These are phyloP conservation scores for Pluteus cervinus DNA, from an alignment of 768 basidiomycete genomes.

Conservation along the genomic window DNA sequence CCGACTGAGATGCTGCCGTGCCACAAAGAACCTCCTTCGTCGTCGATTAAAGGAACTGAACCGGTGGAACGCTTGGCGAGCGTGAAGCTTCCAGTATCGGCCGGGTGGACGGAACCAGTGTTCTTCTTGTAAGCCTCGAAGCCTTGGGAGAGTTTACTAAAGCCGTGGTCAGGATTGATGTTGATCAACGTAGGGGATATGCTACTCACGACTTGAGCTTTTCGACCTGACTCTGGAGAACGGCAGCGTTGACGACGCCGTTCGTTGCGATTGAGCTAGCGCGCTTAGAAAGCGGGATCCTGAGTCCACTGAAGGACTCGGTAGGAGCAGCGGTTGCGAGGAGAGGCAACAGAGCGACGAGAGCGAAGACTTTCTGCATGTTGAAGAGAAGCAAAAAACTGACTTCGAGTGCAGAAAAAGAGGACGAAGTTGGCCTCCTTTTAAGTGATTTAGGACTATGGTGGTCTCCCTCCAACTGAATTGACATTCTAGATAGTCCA, in stretches of 20 bases:
- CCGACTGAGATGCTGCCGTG: slow-evolving; percentile 40
- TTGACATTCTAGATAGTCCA: too few relatives aligned
- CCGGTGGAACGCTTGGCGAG: slow-evolving; percentile 17
- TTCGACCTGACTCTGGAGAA: slow-evolving; percentile 15
- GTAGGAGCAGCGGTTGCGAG: not conserved
- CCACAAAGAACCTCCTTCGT: slow-evolving; percentile 34
- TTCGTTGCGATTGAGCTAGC: not conserved
- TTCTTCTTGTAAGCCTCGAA: slow-evolving; percentile 39
- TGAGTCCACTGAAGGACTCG: slow-evolving; percentile 4
- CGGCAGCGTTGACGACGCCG: not conserved
- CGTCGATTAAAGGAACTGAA: slow-evolving; percentile 24
- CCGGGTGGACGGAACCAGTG: slow-evolving; percentile 34
- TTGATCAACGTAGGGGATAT: not conserved
- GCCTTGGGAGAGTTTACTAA: slow-evolving; percentile 37
- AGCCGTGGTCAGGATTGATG: not conserved
- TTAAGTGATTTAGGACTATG: too few relatives aligned
- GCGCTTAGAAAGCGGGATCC: slow-evolving; percentile 24
- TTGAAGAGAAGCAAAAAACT: not conserved
- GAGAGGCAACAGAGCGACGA: not conserved
- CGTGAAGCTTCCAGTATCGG: slow-evolving; percentile 10
- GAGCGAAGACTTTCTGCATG: not conserved
- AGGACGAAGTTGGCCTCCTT: too few relatives aligned
- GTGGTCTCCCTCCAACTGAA: too few relatives aligned
- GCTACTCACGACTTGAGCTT: slow-evolving; percentile 14
- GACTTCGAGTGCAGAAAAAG: too few relatives aligned